These are phyloP conservation scores for Exophiala phaeomuriformis DNA, from an alignment of 2,329 filamentous ascomycete genomes.

Conservation along the genomic window DNA sequence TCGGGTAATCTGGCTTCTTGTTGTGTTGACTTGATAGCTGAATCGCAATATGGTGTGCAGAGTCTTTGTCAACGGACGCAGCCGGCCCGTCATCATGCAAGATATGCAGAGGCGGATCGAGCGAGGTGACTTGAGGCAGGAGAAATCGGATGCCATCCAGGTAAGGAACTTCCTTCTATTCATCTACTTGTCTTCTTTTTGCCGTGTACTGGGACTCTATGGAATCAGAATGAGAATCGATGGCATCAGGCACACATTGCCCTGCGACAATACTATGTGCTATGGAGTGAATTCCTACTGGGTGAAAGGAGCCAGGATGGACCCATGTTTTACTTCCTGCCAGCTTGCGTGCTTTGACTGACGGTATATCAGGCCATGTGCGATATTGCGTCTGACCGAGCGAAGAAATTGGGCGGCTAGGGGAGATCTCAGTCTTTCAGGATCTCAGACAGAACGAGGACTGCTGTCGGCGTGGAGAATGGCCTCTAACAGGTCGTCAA, in stretches of 20 bases:
- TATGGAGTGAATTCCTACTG: too few relatives aligned
- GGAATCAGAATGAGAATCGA: too few relatives aligned
- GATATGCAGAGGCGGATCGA: slow-evolving; percentile 72
- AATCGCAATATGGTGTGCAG: slow-evolving; percentile 30
- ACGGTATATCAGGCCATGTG: slow-evolving; percentile 65
- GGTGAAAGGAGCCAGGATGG: too few relatives aligned
- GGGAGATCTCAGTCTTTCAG: not conserved
- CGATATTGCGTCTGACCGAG: slow-evolving; percentile 77
- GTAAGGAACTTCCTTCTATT: slow-evolving; percentile 39
- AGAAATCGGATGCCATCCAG: slow-evolving; percentile 67
- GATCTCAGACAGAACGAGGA: too few relatives aligned
- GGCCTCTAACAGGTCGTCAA: too few relatives aligned
- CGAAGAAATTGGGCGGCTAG: slow-evolving; percentile 49
- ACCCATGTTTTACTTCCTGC: too few relatives aligned
- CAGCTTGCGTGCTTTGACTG: not conserved
- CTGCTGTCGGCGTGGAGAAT: too few relatives aligned
- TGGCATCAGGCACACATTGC: too few relatives aligned
- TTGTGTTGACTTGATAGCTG: too few relatives aligned
- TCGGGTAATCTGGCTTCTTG: too few relatives aligned
- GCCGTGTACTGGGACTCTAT: too few relatives aligned
- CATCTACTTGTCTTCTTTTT: not conserved
- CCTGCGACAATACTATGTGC: too few relatives aligned
- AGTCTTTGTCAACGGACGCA: slow-evolving; percentile 81
- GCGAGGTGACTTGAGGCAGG: slow-evolving; percentile 56
- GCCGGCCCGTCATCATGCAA: slow-evolving; percentile 65